A percentile compares a stretch with the other conserved stretches of the same genome.
These are phyloP conservation scores for Fusarium pilosicola DNA, from an alignment of 2,329 filamentous ascomycete genomes.

Conservation along the genomic window DNA sequence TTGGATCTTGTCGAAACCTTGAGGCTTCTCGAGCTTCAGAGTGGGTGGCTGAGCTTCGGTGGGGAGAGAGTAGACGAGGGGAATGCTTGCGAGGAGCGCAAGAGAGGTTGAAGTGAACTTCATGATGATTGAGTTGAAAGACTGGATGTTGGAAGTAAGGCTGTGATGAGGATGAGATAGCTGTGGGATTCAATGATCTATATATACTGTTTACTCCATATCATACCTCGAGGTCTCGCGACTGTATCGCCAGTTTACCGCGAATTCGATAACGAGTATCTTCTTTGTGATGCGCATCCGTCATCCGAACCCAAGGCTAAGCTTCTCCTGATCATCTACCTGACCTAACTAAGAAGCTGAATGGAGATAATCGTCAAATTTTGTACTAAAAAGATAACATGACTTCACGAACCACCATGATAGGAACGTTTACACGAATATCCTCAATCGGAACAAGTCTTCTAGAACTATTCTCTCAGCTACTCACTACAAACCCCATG, in stretches of 20 bases:
- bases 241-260: background rate
- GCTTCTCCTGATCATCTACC: background rate
- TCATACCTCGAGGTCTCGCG: too few relatives aligned
- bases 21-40: background rate
- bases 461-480: background rate
- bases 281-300: background rate
- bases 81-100: background rate
- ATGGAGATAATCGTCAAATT: background rate
- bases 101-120: background rate
- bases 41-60: background rate
- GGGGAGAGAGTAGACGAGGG: background rate
- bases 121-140: background rate
- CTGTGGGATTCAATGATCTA: background rate
- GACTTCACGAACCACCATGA: background rate
- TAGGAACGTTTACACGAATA: background rate
- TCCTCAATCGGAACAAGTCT: background rate
- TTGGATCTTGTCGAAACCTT: background rate
- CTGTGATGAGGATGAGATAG: background rate
- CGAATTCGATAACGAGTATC: background rate
- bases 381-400: background rate
- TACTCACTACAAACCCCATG: background rate
- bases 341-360: background rate
- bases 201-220: background rate
- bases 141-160: background rate
- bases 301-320: background rate